Percentiles rank a stretch among this genome's conserved stretches.
Evolutionary conservation across 1,139 yeast species (phyloP).

Genomic region (Protomyces macrosporus): DNA sequence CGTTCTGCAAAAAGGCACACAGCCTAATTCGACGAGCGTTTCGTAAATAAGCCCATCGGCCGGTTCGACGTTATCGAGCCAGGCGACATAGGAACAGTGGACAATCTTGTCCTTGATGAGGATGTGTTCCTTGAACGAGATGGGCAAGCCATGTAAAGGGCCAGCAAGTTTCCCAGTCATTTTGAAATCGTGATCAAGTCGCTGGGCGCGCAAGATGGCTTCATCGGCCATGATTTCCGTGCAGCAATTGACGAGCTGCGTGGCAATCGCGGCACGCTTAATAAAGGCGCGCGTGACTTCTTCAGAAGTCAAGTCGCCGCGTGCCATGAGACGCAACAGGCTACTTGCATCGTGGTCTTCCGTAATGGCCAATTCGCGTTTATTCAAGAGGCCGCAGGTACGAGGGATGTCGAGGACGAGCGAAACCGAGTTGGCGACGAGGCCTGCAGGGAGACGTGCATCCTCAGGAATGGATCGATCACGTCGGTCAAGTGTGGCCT

Average conservation of each 20-base stretch:
- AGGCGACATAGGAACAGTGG: conserved; percentile 43
- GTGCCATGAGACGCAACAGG: conserved; percentile 43
- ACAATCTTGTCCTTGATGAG: conserved; percentile 45
- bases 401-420: conserved; percentile 19
- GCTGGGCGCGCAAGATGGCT: conserved; percentile 41
- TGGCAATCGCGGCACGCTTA: conserved; percentile 55
- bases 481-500: neutral
- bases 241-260: conserved; percentile 47
- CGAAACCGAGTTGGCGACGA: neutral
- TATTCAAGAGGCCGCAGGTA: conserved; percentile 11
- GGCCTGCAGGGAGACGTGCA: neutral
- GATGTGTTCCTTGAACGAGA: conserved; percentile 50
- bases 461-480: neutral
- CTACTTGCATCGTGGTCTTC: conserved; percentile 35
- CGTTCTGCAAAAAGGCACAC: conserved; percentile 57
- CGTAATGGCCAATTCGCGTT: conserved; percentile 35
- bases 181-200: conserved; percentile 41
- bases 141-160: conserved; percentile 51
- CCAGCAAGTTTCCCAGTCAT: conserved; percentile 44
- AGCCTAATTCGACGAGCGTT: conserved; percentile 54
- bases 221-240: conserved; percentile 38
- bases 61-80: conserved; percentile 35
- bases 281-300: conserved; percentile 50
- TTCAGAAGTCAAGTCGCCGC: conserved; percentile 44
- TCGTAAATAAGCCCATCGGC: conserved; percentile 38